Conservation (phyloP, 2,329 filamentous ascomycete species). For the Tolypocladium tropicale region DNA sequence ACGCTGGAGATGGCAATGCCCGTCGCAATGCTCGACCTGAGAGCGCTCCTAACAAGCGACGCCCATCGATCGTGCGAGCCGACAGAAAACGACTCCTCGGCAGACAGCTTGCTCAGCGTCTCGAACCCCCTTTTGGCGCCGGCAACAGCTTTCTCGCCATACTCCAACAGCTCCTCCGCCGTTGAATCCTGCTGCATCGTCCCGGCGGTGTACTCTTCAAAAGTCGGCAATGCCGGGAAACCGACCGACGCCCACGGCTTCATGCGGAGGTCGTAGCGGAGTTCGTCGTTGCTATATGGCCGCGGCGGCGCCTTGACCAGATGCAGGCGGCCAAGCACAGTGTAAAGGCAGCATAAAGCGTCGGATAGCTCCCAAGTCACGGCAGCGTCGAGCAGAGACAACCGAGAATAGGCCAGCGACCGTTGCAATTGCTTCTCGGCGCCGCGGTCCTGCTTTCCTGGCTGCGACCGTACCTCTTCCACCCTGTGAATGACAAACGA, state of each 20-base stretch:
- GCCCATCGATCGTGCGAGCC: conserved; percentile 54
- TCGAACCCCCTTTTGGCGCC: conserved; percentile 47
- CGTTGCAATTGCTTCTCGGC: conserved; percentile 34
- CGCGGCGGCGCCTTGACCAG: conserved; percentile 40
- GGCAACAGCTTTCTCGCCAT: conserved; percentile 34
- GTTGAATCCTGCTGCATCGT: conserved; percentile 27
- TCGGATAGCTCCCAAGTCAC: conserved; percentile 48
- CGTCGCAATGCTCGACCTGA: conserved; percentile 62
- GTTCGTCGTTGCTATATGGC: conserved; percentile 55
- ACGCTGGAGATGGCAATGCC: conserved; percentile 53
- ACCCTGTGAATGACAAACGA: conserved; percentile 43
- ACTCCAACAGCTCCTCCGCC: conserved; percentile 29
- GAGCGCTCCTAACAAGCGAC: conserved; percentile 44
- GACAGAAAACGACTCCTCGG: conserved; percentile 42
- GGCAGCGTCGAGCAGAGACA: conserved; percentile 54
- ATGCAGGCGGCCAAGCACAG: conserved; percentile 48
- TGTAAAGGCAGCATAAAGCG: conserved; percentile 53
- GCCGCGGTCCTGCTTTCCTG: conserved; percentile 8
- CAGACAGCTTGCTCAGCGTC: conserved; percentile 39
- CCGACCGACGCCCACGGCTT: conserved; percentile 65
- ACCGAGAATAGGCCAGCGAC: conserved; percentile 45
- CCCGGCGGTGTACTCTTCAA: conserved; percentile 46
- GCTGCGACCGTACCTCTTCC: conserved; percentile 15
- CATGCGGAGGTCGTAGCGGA: conserved; percentile 80
- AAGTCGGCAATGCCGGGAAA: conserved; percentile 56